These are phyloP conservation scores for Aspergillus tanneri DNA, from an alignment of 2,329 filamentous ascomycete species.

Conservation along the genomic window DNA sequence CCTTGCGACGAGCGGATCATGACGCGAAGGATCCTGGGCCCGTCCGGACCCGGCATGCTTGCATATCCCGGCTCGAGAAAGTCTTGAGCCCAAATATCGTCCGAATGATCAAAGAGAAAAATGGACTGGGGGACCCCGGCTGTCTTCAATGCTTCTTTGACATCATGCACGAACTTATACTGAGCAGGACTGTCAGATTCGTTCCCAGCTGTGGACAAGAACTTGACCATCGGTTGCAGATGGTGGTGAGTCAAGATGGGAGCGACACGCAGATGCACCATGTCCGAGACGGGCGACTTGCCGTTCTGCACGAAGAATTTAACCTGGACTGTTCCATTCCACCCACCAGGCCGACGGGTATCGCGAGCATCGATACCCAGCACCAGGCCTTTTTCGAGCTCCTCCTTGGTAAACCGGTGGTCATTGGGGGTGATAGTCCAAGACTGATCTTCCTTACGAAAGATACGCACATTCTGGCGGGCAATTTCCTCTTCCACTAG, in stretches of 20 bases:
- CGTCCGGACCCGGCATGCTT: constrained; percentile 41
- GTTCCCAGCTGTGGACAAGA: constrained; percentile 25
- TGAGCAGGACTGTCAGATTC: constrained; percentile 11
- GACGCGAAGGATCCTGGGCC: constrained; percentile 33
- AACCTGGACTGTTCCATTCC: constrained; percentile 15
- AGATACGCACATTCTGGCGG: constrained; percentile 31
- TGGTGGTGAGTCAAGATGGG: constrained; percentile 44
- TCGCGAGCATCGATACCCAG: constrained; percentile 42
- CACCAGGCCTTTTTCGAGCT: constrained; percentile 31
- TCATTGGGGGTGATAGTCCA: constrained; percentile 31
- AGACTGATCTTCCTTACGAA: constrained; percentile 17
- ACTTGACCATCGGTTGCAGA: constrained; percentile 27
- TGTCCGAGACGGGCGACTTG: constrained; percentile 19
- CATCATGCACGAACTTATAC: constrained; percentile 2
- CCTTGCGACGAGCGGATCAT: constrained; percentile 32
- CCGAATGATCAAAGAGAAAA: constrained; percentile 22
- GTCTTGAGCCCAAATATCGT: constrained; percentile 44
- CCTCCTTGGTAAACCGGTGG: constrained; percentile 28
- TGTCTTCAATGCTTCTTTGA: constrained; percentile 1
- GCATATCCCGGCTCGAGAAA: constrained; percentile 42
- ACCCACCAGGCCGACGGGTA: constrained; percentile 17
- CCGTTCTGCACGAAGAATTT: constrained; percentile 32
- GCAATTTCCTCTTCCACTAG: neutral
- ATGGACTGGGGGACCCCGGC: constrained; percentile 22
- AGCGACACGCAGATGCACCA: constrained; percentile 37